phyloP scores from a whole-genome alignment of 768 basidiomycete genomes.

The Psilocybe subaeruginosa region DNA sequence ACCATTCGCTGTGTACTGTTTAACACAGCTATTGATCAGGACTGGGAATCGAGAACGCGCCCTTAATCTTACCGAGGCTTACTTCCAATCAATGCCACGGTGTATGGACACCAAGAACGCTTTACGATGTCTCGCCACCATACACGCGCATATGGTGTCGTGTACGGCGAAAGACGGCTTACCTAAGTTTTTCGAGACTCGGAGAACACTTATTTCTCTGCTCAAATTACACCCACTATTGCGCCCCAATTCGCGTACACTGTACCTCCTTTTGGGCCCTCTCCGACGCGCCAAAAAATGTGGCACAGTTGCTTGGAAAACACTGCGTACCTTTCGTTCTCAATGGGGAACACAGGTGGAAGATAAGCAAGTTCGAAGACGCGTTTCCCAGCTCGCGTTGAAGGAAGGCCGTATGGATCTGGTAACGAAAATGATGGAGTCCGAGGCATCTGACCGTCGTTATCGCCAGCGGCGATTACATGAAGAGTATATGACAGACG shows the following conservation, averaged over 20 bases:
- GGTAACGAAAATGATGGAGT: conserved; percentile 25
- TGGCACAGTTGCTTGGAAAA: conserved; percentile 53
- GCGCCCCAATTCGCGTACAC: conserved; percentile 58
- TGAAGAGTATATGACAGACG: conserved; percentile 21
- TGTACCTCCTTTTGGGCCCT: conserved; percentile 59
- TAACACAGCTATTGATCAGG: conserved; percentile 51
- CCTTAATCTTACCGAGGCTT: conserved; percentile 46
- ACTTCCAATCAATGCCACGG: conserved; percentile 52
- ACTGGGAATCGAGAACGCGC: conserved; percentile 42
- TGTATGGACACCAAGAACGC: conserved; percentile 36
- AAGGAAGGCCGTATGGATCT: conserved; percentile 68
- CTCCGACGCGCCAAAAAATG: conserved; percentile 51
- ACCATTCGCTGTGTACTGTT: conserved; percentile 44
- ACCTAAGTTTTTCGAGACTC: conserved; percentile 44
- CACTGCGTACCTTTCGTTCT: conserved; percentile 46
- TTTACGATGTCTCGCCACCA: conserved; percentile 48
- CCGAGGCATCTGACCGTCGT: conserved; percentile 7
- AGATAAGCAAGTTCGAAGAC: conserved; percentile 61
- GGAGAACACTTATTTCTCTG: conserved; percentile 46
- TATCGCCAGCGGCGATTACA: conserved; percentile 13
- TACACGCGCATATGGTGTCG: conserved; percentile 53
- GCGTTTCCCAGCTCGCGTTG: conserved; percentile 59
- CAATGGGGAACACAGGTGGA: conserved; percentile 61
- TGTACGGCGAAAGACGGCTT: conserved; percentile 38
- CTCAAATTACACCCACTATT: conserved; percentile 50